phyloP scores from a whole-genome alignment of 352 stramenopile species.

The Aphanomyces cochlioides region DNA sequence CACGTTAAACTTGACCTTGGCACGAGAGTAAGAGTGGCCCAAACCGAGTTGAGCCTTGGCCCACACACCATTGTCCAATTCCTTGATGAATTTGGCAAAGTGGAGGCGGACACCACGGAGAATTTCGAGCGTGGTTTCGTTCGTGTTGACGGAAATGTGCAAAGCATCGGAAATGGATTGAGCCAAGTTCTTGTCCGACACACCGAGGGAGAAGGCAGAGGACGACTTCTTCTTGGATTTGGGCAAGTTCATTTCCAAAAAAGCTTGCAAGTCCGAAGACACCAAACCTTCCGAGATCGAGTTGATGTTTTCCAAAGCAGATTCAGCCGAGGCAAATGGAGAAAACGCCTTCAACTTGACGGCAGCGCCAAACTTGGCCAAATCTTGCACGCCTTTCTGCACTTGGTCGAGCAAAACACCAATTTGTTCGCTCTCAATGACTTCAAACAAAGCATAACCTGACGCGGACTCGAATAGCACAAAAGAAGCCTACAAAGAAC shows the following conservation, averaged over 20 bases:
- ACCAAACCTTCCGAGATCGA: constrained; percentile 94
- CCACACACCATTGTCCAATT: constrained; percentile 93
- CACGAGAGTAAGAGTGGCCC: constrained; percentile 98
- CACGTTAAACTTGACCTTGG: constrained; percentile 99
- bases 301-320: constrained; percentile 99
- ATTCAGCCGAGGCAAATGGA: constrained; percentile 98
- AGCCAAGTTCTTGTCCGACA: constrained; percentile 92
- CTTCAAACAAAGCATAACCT: constrained; percentile 98
- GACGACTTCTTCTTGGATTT: constrained; percentile 87
- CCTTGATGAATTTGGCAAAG: constrained; percentile 97
- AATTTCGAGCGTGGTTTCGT: constrained; percentile 97
- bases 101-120: constrained; percentile 95
- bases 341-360: constrained; percentile 99
- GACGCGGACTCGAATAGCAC: constrained; percentile 97
- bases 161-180: constrained; percentile 95
- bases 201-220: constrained; percentile 83
- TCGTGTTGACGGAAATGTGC: constrained; percentile 92
- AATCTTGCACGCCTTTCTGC: constrained; percentile 90
- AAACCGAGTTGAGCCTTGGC: constrained; percentile 98
- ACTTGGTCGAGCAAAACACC: constrained; percentile 81
- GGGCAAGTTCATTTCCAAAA: constrained; percentile 99
- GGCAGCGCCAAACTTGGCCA: constrained; percentile 93
- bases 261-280: constrained; percentile 94
- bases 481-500: constrained; percentile 36
- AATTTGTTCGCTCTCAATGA: constrained; percentile 98